Conservation (phyloP, 2,329 filamentous ascomycete genomes). For the Fusarium sp. region DNA sequence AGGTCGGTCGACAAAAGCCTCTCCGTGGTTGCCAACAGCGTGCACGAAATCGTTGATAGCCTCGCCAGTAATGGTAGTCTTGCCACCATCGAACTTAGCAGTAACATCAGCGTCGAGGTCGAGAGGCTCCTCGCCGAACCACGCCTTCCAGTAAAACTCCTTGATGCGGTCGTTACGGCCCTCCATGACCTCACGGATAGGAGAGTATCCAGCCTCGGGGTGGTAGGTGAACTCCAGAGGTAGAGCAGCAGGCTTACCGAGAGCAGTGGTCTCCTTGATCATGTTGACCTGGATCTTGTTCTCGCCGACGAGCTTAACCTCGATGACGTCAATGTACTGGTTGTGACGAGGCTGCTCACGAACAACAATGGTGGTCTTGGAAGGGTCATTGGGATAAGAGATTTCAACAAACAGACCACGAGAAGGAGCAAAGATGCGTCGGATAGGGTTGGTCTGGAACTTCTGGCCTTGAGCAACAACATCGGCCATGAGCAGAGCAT, state of each 20-base stretch:
- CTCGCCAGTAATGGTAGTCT: slow-evolving; percentile 85
- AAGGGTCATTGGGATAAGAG: slow-evolving; percentile 78
- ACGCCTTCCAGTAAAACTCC: slow-evolving; percentile 98
- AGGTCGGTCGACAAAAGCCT: slow-evolving; percentile 95
- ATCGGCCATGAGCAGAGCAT: slow-evolving; percentile 92
- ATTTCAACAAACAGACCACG: slow-evolving; percentile 93
- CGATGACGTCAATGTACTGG: slow-evolving; percentile 87
- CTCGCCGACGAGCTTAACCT: slow-evolving; percentile 78
- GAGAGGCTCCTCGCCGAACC: slow-evolving; percentile 89
- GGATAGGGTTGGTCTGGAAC: slow-evolving; percentile 96
- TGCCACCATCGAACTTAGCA: slow-evolving; percentile 89
- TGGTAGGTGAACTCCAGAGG: slow-evolving; percentile 92
- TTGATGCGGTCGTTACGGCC: slow-evolving; percentile 98
- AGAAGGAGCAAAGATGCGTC: slow-evolving; percentile 86
- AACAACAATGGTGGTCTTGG: slow-evolving; percentile 85
- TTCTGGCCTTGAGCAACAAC: slow-evolving; percentile 95
- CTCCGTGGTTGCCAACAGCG: slow-evolving; percentile 95
- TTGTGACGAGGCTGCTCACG: slow-evolving; percentile 87
- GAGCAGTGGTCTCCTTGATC: slow-evolving; percentile 90
- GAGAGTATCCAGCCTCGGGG: slow-evolving; percentile 96
- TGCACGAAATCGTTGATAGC: slow-evolving; percentile 99
- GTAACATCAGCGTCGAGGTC: slow-evolving; percentile 87
- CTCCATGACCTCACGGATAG: slow-evolving; percentile 95
- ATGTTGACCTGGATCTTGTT: slow-evolving; percentile 88
- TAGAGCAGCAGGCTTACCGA: slow-evolving; percentile 82